Evolutionary conservation across 2,329 filamentous ascomycete genomes (phyloP).

Genomic region (Botrytis elliptica): DNA sequence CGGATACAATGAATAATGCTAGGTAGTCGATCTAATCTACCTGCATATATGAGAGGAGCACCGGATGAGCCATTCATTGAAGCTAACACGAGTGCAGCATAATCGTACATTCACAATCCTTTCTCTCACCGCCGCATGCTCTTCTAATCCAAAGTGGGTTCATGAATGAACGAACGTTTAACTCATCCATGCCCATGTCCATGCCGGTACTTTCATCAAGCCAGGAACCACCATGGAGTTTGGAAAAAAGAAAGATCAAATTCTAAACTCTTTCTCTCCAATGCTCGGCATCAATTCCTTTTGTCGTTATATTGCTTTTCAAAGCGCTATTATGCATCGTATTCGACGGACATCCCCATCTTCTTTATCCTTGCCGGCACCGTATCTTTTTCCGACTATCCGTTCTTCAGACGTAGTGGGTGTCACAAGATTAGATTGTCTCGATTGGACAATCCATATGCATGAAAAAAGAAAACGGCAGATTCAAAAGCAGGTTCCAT

Average conservation of each 20-base stretch:
- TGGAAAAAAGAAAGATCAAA: neutral
- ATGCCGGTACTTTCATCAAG: neutral
- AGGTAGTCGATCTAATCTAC: neutral
- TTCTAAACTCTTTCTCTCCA: neutral
- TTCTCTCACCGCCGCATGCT: neutral
- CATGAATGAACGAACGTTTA: neutral
- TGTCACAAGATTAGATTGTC: neutral
- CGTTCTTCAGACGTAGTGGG: neutral
- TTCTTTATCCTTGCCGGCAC: neutral
- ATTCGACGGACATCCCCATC: conserved; percentile 1
- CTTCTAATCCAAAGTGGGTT: neutral
- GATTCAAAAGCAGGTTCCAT: conserved; percentile 6
- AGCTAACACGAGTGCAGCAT: neutral
- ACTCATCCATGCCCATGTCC: neutral
- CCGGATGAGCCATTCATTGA: neutral
- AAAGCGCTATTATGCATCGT: neutral
- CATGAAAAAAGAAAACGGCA: neutral
- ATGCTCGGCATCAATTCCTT: neutral
- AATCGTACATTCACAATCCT: neutral
- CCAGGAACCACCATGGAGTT: neutral
- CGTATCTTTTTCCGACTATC: conserved; percentile 1
- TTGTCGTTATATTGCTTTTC: neutral
- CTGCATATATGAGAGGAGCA: neutral
- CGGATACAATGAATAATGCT: neutral
- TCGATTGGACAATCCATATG: neutral